Percentiles rank a stretch among this genome's conserved stretches.
phyloP scores from a whole-genome alignment of 176 grass and related monocot species.

The Cymbopogon citratus region DNA sequence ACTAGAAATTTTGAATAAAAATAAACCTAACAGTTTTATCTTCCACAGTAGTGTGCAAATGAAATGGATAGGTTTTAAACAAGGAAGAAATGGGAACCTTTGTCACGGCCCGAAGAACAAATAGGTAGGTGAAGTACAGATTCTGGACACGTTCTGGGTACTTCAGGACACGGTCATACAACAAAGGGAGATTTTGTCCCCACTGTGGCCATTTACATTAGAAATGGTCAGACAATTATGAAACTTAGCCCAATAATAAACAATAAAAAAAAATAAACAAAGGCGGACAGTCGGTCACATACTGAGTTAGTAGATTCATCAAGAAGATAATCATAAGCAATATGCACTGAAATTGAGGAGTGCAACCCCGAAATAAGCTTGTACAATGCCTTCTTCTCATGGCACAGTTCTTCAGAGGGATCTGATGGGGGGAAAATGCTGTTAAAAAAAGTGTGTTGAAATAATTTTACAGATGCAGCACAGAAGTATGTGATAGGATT shows the following conservation, averaged over 20 bases:
- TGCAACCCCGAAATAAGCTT: slow-evolving; percentile 96
- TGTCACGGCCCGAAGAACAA: slow-evolving; percentile 94
- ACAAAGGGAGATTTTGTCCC: slow-evolving; percentile 70
- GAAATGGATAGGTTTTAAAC: not conserved
- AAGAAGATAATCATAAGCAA: slow-evolving; percentile 87
- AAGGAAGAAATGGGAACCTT: slow-evolving; percentile 53
- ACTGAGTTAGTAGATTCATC: slow-evolving; percentile 59
- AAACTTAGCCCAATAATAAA: not conserved
- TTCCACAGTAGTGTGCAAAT: not conserved
- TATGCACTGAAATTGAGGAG: slow-evolving; percentile 97
- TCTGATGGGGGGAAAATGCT: slow-evolving; percentile 47
- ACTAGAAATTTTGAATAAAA: not conserved
- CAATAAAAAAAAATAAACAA: slow-evolving; percentile 13
- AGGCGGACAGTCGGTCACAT: not conserved
- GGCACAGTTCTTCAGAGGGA: slow-evolving; percentile 82
- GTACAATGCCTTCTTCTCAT: slow-evolving; percentile 85
- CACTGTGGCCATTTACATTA: slow-evolving; percentile 53
- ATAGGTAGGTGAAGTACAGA: slow-evolving; percentile 86
- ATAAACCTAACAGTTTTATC: not conserved
- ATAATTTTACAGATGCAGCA: slow-evolving; percentile 8
- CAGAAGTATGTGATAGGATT: not conserved
- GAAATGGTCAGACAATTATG: slow-evolving; percentile 3
- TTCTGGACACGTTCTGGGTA: slow-evolving; percentile 82
- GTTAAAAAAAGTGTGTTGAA: not conserved
- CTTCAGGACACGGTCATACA: slow-evolving; percentile 83